Base-by-base conservation (phyloP, 1,139 yeast genomes). In the Debaryomyces sp. region DNA sequence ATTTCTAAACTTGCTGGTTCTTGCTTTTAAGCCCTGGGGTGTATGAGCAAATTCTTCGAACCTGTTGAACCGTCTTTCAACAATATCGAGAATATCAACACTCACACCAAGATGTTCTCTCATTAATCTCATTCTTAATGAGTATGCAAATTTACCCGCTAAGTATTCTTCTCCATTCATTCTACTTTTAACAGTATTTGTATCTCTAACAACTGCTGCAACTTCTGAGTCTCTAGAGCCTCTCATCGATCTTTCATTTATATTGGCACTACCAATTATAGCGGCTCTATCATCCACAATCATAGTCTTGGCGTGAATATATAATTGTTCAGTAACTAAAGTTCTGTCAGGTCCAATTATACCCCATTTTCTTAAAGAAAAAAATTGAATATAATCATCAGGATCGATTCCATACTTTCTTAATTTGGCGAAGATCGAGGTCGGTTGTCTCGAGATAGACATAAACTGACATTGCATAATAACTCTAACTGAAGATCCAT, bases 401-500 rank as follows among this genome's bases (percentile, higher is more conserved):
- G 99, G 97, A 47, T 84, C 84, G 56, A 95, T 91, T 12, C 96
- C 96, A 46, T 85, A 81, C 54, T 82, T 82, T 54, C 85, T 80
- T 50, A 95, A 75, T 54, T 91, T 84, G 5, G 94, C 92, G 73
- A 86, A 92, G 13, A 95, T 89, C 1, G 97, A 89, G 12, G 91
- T 79, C 12, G 86, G 80, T 1, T 99, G 99, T 63, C 96, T 81
- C 1, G 96, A 89, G 40, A 95, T 95, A 1, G 96, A 87, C 83
- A 89, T 85, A 66, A 84, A 95, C 67, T 95, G 98, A 63, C 98
- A 91, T 70, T 92, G 96, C 96, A 94, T 92, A 58, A 95, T 95
- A 32, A 94, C 88, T 59, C 99, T 81, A 6, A 95, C 94, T 18
- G 96, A 84, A 0, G 97, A 87, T 5, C 97, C 99, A 57, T 91